Evolutionary conservation across 148 eudicot species (phyloP), one percentile per base, ranked within the genome.

Genomic region (Vaccinium myrtillus): DNA sequence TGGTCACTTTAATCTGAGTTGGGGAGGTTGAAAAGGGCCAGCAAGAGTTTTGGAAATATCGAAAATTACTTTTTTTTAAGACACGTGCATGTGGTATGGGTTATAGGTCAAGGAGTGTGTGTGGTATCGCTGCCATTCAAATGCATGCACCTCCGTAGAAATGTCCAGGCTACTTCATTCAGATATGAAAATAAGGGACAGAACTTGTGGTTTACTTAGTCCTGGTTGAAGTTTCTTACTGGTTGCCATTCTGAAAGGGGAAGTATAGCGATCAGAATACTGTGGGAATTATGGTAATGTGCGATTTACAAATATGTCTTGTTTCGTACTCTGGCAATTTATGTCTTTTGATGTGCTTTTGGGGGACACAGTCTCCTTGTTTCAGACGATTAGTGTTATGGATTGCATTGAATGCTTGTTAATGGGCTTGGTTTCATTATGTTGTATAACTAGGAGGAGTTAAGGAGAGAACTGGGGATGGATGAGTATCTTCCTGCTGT

Each of bases 401-500:
- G 27, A n/a, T 73, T 32, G 70, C 58, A 49, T 69, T 82, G n/a
- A 67, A 30, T 71, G 69, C 78, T 32, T 70, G 63, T 18, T 82
- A 61, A 11, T 14, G 36, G 51, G 3, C 46, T 56, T 23, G 23
- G 23, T 51, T 55, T 39, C 61, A 25, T 49, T 46, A 6, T 27
- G 49, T 55, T 84, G 49, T 23, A 27, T 43, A 9, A 39, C 69
- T 92, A 97, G 99, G 87, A 83, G 63, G 95, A 89, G 85, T 87
- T 97, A 87, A 91, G 98, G 89, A 97, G 86, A 91, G 96, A 94
- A 80, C 90, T 95, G 21, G 99, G 96, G 82, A 92, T 97, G 98
- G 98, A 94, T 67, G 98, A 94, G 86, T 88, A 91, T 77, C 94
- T 95, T 39, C 99, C 99, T 76, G 94, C 95, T 69, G 99, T 92